Conservation (phyloP, 164 flowering plant genomes). For the Cinnamomum chago region DNA sequence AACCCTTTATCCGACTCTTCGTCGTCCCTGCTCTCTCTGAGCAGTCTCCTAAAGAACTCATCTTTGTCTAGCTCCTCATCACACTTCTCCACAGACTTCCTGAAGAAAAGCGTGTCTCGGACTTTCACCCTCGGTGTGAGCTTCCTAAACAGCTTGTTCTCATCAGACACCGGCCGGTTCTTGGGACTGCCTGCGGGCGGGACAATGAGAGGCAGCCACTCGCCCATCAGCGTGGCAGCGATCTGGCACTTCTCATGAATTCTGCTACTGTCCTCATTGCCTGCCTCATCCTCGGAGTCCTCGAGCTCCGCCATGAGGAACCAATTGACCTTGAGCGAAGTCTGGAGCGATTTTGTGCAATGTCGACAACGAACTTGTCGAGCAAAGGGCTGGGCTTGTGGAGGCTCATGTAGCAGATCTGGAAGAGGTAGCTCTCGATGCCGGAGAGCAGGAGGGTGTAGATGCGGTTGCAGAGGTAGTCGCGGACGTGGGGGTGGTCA, state of each 20-base stretch:
- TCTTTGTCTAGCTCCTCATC: slow-evolving; percentile 48
- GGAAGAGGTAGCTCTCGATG: slow-evolving; percentile 88
- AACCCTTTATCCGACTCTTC: slow-evolving; percentile 42
- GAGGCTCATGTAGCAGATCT: slow-evolving; percentile 85
- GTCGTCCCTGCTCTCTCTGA: slow-evolving; percentile 58
- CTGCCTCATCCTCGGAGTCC: slow-evolving; percentile 90
- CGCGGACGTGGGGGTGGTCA: slow-evolving; percentile 84
- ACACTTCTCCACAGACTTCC: slow-evolving; percentile 38
- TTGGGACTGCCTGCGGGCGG: no score
- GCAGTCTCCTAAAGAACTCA: slow-evolving; percentile 38
- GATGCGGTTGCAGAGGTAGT: slow-evolving; percentile 93
- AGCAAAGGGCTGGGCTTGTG: slow-evolving; percentile 95
- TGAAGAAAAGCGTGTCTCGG: slow-evolving; percentile 28
- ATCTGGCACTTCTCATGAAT: slow-evolving; percentile 96
- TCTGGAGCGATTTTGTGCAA: slow-evolving; percentile 74
- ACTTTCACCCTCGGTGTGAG: slow-evolving; percentile 33
- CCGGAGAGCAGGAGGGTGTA: slow-evolving; percentile 87
- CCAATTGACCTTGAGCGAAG: slow-evolving; percentile 94
- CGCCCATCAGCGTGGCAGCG: slow-evolving; percentile 92
- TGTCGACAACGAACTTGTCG: slow-evolving; percentile 94
- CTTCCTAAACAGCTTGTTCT: slow-evolving; percentile 49
- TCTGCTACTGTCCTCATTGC: slow-evolving; percentile 39
- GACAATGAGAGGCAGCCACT: no score
- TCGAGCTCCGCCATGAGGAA: slow-evolving; percentile 91
- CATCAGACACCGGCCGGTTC: slow-evolving; percentile 73